Percentiles rank a stretch among this genome's conserved stretches.
phyloP scores from a whole-genome alignment of 1,284 basidiomycete species.

The Ceratobasidium sp. region DNA sequence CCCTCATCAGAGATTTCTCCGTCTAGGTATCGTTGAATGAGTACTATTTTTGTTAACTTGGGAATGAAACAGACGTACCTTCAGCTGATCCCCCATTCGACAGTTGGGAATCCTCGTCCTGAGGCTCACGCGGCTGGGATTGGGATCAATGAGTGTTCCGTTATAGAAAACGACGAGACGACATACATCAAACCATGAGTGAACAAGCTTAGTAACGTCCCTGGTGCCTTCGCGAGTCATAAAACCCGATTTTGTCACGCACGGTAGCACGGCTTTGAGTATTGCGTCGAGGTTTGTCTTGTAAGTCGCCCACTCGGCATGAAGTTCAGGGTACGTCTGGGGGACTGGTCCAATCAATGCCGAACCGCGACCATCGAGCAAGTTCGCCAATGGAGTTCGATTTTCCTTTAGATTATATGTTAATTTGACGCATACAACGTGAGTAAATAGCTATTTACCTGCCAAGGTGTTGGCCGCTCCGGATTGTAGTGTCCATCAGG shows the following conservation, averaged over 20 bases:
- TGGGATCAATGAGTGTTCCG: no score
- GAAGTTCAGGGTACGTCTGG: no score
- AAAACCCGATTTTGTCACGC: not conserved
- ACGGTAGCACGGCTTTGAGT: not conserved
- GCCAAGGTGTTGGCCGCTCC: not conserved
- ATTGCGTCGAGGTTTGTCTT: not conserved
- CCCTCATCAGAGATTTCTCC: no score
- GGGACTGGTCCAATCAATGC: not conserved
- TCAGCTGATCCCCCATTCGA: no score
- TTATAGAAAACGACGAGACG: no score
- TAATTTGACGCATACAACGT: no score
- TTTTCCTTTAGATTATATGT: not conserved
- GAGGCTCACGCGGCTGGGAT: no score
- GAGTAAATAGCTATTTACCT: not conserved
- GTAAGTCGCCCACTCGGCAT: not conserved
- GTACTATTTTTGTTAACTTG: no score
- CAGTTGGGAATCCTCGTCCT: no score
- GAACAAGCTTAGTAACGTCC: not conserved
- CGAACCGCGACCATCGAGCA: not conserved
- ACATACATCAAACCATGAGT: not conserved
- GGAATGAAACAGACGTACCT: no score
- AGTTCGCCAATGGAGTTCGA: not conserved
- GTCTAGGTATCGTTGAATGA: no score
- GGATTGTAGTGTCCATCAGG: not conserved
- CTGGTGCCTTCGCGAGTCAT: not conserved